A percentile compares a stretch with the other conserved stretches of the same genome.
Conservation (phyloP, 768 basidiomycete genomes). For the Coprinellus micaceus region DNA sequence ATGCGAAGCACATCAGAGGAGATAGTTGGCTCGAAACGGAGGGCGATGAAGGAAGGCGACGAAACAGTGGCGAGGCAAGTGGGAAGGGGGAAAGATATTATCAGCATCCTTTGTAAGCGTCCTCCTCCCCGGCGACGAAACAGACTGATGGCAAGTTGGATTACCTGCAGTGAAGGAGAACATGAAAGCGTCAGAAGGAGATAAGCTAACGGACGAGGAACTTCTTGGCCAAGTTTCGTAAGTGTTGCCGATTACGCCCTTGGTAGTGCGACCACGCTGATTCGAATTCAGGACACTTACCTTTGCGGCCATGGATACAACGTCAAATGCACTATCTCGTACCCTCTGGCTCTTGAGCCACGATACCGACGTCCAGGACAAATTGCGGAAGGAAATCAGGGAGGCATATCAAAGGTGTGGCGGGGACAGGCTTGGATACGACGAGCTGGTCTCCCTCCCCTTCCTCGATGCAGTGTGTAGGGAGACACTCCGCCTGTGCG, state of each 20-base stretch:
- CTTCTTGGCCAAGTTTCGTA: slow-evolving; percentile 33
- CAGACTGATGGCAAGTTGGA: not conserved
- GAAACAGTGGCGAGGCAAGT: slow-evolving; percentile 28
- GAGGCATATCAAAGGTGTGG: slow-evolving; percentile 14
- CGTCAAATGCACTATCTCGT: slow-evolving; percentile 17
- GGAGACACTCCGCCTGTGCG: slow-evolving; percentile 38
- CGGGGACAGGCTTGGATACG: slow-evolving; percentile 15
- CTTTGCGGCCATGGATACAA: slow-evolving; percentile 24
- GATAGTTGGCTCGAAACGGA: slow-evolving; percentile 35
- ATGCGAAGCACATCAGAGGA: slow-evolving; percentile 34
- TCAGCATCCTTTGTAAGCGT: slow-evolving; percentile 42
- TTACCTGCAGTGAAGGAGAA: slow-evolving; percentile 3
- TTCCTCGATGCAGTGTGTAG: slow-evolving; percentile 22
- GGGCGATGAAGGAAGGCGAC: slow-evolving; percentile 31
- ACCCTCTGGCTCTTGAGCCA: slow-evolving; percentile 16
- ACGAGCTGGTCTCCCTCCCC: slow-evolving; percentile 18
- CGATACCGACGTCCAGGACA: slow-evolving; percentile 19
- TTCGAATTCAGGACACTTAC: slow-evolving; percentile 19
- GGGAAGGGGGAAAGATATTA: slow-evolving; percentile 42
- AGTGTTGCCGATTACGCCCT: slow-evolving; percentile 1
- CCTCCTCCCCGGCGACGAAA: not conserved
- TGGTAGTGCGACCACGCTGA: not conserved
- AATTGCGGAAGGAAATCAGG: slow-evolving; percentile 18
- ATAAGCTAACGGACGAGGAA: slow-evolving; percentile 30
- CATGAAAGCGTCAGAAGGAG: slow-evolving; percentile 22